Percentiles rank a stretch among this genome's conserved stretches.
These are phyloP conservation scores for Chondrostereum purpureum DNA, from an alignment of 1,284 basidiomycete genomes.

Conservation along the genomic window DNA sequence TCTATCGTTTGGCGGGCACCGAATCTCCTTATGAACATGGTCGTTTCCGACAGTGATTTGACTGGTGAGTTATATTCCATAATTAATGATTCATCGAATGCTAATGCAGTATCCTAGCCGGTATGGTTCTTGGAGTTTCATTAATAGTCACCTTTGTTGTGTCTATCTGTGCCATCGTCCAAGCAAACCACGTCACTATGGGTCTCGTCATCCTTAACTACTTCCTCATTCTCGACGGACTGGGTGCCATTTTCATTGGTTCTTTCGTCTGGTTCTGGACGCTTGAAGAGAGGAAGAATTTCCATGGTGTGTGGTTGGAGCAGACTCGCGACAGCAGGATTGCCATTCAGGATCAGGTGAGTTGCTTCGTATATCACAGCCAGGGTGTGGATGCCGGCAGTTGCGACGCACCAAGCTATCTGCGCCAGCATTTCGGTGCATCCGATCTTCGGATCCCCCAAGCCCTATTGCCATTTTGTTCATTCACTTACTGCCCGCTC, in stretches of 20 bases:
- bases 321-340: slow-evolving; percentile 43
- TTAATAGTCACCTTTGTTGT: slow-evolving; percentile 64
- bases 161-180: slow-evolving; percentile 64
- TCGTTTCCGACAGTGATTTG: slow-evolving; percentile 51
- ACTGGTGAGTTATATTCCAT: slow-evolving; percentile 38
- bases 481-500: slow-evolving; percentile 3
- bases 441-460: too few relatives aligned
- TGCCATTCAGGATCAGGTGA: slow-evolving; percentile 66
- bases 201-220: slow-evolving; percentile 73
- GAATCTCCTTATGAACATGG: slow-evolving; percentile 64
- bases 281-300: slow-evolving; percentile 62
- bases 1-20: slow-evolving; percentile 65
- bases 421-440: too few relatives aligned
- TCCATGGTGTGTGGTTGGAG: slow-evolving; percentile 47
- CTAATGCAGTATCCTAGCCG: slow-evolving; percentile 42
- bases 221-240: slow-evolving; percentile 53
- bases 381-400: too few relatives aligned
- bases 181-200: slow-evolving; percentile 59
- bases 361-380: too few relatives aligned
- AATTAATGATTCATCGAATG: too few relatives aligned
- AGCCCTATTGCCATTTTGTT: too few relatives aligned
- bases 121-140: slow-evolving; percentile 60
- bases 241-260: slow-evolving; percentile 56
- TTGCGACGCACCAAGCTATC: too few relatives aligned
- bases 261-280: slow-evolving; percentile 76